Conservation (phyloP, 345 rosid genomes). For the Citrus trifoliata region DNA sequence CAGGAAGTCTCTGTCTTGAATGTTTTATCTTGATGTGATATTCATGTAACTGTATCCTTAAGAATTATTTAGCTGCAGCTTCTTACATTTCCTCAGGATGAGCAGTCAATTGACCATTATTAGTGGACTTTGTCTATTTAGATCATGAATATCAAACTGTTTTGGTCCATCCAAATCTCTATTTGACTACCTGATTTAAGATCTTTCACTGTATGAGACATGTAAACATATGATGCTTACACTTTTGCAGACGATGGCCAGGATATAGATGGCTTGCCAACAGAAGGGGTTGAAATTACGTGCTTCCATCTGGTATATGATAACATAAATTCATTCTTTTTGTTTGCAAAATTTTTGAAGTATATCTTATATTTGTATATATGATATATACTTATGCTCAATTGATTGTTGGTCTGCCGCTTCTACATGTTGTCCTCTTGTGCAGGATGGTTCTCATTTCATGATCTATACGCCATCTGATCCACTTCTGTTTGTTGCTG, state of each 20-base stretch:
- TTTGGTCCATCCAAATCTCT: neutral
- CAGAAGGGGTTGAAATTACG: conserved; percentile 87
- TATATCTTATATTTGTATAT: neutral
- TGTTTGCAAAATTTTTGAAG: too few species aligned
- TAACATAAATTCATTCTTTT: neutral
- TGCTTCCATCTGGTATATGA: conserved; percentile 78
- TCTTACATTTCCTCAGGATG: neutral
- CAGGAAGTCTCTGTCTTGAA: neutral
- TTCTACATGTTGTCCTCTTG: conserved; percentile 8
- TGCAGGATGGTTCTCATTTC: conserved; percentile 92
- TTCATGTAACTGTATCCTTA: neutral
- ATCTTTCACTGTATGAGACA: neutral
- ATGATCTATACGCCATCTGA: conserved; percentile 78
- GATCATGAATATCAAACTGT: neutral
- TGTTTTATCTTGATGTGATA: neutral
- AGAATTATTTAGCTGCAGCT: neutral
- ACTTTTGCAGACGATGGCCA: conserved; percentile 58
- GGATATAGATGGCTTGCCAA: conserved; percentile 83
- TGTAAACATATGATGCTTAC: conserved; percentile 5
- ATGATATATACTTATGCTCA: neutral
- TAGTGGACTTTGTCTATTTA: neutral
- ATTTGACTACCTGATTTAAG: neutral
- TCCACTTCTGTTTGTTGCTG: conserved; percentile 87
- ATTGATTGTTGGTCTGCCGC: neutral
- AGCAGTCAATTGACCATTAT: neutral